Base-by-base conservation (phyloP, 768 basidiomycete species). In the Lactarius sanguifluus region DNA sequence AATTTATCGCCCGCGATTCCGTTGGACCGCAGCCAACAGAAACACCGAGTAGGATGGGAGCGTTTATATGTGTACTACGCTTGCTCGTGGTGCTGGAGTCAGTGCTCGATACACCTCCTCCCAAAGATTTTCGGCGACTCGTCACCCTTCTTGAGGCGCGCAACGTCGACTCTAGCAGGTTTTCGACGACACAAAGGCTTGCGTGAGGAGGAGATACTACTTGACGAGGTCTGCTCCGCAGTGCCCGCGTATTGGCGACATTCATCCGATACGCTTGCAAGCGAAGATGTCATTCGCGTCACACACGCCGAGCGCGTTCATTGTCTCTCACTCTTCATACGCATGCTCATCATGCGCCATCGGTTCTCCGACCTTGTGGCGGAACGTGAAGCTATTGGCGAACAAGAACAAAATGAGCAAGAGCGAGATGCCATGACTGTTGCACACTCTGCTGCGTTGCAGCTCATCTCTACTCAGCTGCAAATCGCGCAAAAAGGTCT, bases 31-130 rank as follows among this genome's bases (percentile, higher is more conserved):
- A 93, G 59, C 87, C 92, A 2, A 79, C 83, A 3, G 90, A 90
- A 41, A 86, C 83, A 6, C 87, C 91, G 71, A 88, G 86, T 72
- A 83, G 92, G 60, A 85, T 96, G 81, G 82, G 83, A 66, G 93
- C 93, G 13, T 97, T 96, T 73, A 85, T 95, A 23, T 81, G 84
- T 34, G 82, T 86, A 7, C 75, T 96, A 66, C 83, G 92, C 43
- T 85, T 94, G 61, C 89, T 94, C 81, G 86, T 96, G 64, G 89
- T 96, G 50, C 82, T 96, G 70, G 95, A 97, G 79, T 86, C 89
- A 1, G 91, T 95, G 20, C 80, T 96, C 71, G 92, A 96, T 66
- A 85, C 91, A 2, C 88, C 89, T 16, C 91, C 93, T 38, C 79
- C 85, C 23, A 86, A 87, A 38, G 81, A 80, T 41, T 74, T 80